Conservation (phyloP, 352 stramenopile species). For the Pelagophyceae sp. region DNA sequence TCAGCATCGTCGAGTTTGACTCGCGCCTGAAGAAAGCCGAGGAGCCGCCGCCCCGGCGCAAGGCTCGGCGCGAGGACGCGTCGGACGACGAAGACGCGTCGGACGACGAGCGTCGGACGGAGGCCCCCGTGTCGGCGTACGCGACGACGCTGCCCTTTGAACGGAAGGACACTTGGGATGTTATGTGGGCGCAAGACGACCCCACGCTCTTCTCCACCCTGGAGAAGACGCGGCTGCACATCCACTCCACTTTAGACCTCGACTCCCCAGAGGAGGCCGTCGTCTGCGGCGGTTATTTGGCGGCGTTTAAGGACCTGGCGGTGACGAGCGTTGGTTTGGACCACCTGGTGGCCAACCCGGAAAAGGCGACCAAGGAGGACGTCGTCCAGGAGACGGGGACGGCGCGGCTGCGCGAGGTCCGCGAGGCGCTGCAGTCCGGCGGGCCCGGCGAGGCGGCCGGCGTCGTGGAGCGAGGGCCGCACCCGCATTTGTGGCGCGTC, state of each 20-base stretch:
- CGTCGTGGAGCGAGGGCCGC: conserved; percentile 69
- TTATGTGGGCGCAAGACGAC: conserved; percentile 79
- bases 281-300: conserved; percentile 72
- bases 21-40: neutral
- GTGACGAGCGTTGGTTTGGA: conserved; percentile 33
- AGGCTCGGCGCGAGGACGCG: conserved; percentile 2
- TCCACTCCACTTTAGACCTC: conserved; percentile 52
- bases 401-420: conserved; percentile 64
- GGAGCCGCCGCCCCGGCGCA: neutral
- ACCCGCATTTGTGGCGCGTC: conserved; percentile 70
- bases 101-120: conserved; percentile 13
- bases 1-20: conserved; percentile 65
- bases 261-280: conserved; percentile 73
- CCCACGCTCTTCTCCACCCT: conserved; percentile 76
- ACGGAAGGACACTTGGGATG: conserved; percentile 70
- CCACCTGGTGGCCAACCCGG: conserved; percentile 22
- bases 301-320: conserved; percentile 70
- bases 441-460: conserved; percentile 56
- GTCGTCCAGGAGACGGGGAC: conserved; percentile 73
- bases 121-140: conserved; percentile 24
- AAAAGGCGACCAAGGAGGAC: conserved; percentile 13
- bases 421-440: conserved; percentile 67
- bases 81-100: neutral
- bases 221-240: conserved; percentile 79
- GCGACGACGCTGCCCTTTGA: conserved; percentile 30